Percentiles rank a stretch among this genome's conserved stretches.
These are phyloP conservation scores for Rubia balearica DNA, from an alignment of 305 asterid species.

Conservation along the genomic window DNA sequence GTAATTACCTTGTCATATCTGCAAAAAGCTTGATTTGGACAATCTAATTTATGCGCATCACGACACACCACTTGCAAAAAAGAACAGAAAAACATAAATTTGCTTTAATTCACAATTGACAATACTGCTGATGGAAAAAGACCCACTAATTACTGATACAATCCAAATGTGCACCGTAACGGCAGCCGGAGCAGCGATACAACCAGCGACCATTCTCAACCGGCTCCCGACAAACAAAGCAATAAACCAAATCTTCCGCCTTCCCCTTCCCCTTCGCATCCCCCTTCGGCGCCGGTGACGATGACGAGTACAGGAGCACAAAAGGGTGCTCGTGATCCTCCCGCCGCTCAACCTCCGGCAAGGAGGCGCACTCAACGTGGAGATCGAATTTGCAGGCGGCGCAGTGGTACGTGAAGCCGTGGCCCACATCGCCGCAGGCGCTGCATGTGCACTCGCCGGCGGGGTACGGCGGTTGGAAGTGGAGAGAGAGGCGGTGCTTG, in stretches of 20 bases:
- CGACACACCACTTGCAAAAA: not conserved
- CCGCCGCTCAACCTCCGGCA: slow-evolving; percentile 35
- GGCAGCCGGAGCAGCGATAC: slow-evolving; percentile 25
- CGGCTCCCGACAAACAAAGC: slow-evolving; percentile 20
- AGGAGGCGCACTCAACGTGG: slow-evolving; percentile 50
- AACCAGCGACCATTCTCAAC: slow-evolving; percentile 20
- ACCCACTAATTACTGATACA: slow-evolving; percentile 7
- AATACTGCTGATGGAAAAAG: not conserved
- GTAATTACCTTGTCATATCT: no score
- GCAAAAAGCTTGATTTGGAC: no score
- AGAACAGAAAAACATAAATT: not conserved
- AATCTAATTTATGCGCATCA: no score
- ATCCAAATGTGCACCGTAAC: slow-evolving; percentile 23
- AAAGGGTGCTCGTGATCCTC: slow-evolving; percentile 18
- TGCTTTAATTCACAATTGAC: not conserved
- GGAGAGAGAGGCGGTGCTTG: slow-evolving; percentile 35
- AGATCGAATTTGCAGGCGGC: slow-evolving; percentile 43
- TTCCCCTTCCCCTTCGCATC: not conserved
- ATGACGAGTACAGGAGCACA: slow-evolving; percentile 7
- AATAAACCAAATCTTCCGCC: slow-evolving; percentile 2
- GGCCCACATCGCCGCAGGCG: slow-evolving; percentile 44
- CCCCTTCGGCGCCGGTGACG: not conserved
- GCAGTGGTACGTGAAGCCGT: slow-evolving; percentile 48
- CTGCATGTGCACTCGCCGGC: slow-evolving; percentile 42
- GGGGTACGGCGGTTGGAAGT: slow-evolving; percentile 30